These are phyloP conservation scores for Linnemannia exigua DNA, from an alignment of 192 early-diverging fungal species.

Conservation along the genomic window DNA sequence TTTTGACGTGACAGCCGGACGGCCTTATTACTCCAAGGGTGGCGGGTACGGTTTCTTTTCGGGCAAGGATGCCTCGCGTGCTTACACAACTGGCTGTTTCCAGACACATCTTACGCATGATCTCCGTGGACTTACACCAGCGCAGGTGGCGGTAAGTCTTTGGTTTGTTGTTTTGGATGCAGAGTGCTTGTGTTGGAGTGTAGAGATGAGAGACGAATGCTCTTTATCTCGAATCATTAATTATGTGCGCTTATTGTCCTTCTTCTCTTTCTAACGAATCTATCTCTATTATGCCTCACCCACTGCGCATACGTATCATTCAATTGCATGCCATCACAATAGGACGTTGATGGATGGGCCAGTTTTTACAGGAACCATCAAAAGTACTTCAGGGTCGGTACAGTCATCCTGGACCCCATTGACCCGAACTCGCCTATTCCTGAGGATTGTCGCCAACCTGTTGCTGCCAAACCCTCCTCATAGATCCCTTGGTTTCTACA, in stretches of 20 bases:
- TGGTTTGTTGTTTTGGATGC: not conserved
- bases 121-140: slow-evolving; percentile 82
- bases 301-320: not conserved
- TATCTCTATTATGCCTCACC: not conserved
- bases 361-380: slow-evolving; percentile 90
- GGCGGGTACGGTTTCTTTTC: slow-evolving; percentile 91
- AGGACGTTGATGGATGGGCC: slow-evolving; percentile 86
- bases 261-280: slow-evolving; percentile 2
- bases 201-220: not conserved
- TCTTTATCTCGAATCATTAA: not conserved
- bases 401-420: slow-evolving; percentile 86
- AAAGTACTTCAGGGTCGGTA: slow-evolving; percentile 90
- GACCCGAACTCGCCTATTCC: slow-evolving; percentile 87
- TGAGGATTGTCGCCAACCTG: slow-evolving; percentile 75
- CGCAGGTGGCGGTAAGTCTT: slow-evolving; percentile 77
- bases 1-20: slow-evolving; percentile 90
- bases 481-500: not conserved
- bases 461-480: slow-evolving; percentile 59
- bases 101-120: slow-evolving; percentile 95
- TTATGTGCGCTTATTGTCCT: not conserved
- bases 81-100: slow-evolving; percentile 97
- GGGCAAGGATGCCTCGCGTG: slow-evolving; percentile 92
- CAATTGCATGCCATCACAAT: not conserved
- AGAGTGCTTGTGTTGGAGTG: not conserved
- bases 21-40: slow-evolving; percentile 80